Evolutionary conservation across 352 stramenopile species (phyloP).

Genomic region (Globisporangium sylvaticum): DNA sequence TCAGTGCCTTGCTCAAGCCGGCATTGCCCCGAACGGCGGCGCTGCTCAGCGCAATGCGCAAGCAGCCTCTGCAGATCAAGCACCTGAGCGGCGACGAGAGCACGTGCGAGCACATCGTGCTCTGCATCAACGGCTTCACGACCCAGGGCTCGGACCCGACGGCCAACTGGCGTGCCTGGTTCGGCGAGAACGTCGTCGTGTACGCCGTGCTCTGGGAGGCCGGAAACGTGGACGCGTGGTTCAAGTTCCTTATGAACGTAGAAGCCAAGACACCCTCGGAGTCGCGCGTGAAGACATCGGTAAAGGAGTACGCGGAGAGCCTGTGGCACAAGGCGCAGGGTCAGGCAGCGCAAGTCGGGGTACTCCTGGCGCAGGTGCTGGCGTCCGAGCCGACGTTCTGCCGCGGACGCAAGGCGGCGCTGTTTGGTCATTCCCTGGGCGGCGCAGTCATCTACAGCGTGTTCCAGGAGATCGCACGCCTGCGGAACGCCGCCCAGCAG

Average conservation of each 20-base stretch:
- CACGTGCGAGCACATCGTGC: constrained; percentile 53
- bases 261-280: too few relatives aligned
- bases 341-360: constrained; percentile 74
- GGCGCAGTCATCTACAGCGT: constrained; percentile 67
- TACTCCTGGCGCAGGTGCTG: constrained; percentile 66
- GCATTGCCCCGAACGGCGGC: too few relatives aligned
- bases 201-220: constrained; percentile 82
- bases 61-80: constrained; percentile 21
- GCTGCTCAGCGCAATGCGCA: too few relatives aligned
- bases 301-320: too few relatives aligned
- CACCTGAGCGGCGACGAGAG: constrained; percentile 58
- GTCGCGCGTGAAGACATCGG: too few relatives aligned
- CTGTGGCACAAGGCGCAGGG: constrained; percentile 82
- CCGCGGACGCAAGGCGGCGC: constrained; percentile 48
- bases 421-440: constrained; percentile 79
- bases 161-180: constrained; percentile 62
- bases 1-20: too few relatives aligned
- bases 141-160: constrained; percentile 65
- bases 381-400: constrained; percentile 43
- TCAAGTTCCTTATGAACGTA: too few relatives aligned
- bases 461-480: constrained; percentile 59
- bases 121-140: constrained; percentile 88
- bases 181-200: constrained; percentile 30
- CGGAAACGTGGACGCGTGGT: constrained; percentile 60
- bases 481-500: constrained; percentile 21